Conservation (phyloP, 441 rosid genomes). For the Populus hybrid region DNA sequence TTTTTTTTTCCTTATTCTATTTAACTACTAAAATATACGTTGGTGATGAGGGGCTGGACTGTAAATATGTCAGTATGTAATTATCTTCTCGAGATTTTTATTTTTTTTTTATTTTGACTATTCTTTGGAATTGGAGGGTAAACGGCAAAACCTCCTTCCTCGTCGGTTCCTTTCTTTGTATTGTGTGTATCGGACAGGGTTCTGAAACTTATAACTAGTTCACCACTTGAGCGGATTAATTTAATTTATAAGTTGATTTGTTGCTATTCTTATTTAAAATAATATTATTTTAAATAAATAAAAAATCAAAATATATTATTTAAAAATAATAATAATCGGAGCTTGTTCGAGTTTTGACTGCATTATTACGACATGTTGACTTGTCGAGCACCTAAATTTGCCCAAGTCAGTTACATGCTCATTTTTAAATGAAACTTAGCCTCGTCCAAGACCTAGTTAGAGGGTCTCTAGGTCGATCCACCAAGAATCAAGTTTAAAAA, state of each 20-base stretch:
- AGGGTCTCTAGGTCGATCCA: accelerated
- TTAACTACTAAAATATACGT: background rate
- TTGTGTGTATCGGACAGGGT: background rate
- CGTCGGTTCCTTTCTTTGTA: background rate
- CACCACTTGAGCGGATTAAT: background rate
- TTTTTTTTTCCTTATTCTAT: background rate
- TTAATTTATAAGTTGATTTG: background rate
- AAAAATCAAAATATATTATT: no score
- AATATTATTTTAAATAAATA: no score
- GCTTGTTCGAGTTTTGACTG: no score
- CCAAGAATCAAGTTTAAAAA: no score
- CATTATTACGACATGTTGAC: no score
- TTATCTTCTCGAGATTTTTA: background rate
- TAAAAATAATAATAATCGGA: no score
- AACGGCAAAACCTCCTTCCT: background rate
- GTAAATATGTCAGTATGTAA: background rate
- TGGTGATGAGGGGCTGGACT: background rate
- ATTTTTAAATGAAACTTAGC: no score
- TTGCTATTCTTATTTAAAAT: no score
- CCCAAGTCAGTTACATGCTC: no score
- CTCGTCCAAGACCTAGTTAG: no score
- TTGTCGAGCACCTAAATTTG: no score
- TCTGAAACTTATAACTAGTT: background rate
- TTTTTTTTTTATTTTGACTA: background rate
- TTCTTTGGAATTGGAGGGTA: background rate